phyloP scores from a whole-genome alignment of 192 early-diverging fungal species.

The Entophlyctis luteolus region DNA sequence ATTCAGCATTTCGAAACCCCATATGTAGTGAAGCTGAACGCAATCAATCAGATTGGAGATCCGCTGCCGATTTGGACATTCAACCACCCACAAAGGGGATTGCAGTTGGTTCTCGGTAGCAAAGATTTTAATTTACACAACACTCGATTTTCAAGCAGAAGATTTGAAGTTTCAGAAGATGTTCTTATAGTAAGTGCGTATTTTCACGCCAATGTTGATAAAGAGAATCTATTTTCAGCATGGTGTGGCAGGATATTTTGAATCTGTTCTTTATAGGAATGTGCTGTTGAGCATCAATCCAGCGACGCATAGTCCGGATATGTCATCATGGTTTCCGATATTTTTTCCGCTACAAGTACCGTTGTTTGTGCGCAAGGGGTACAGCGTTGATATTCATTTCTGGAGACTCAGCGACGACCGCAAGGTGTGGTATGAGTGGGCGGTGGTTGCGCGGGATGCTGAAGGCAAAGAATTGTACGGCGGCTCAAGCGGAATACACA shows the following conservation, averaged over 20 bases:
- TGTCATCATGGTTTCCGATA: constrained; percentile 99
- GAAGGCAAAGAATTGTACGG: constrained; percentile 23
- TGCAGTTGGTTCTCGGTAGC: constrained; percentile 21
- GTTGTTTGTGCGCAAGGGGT: constrained; percentile 58
- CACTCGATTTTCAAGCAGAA: constrained; percentile 49
- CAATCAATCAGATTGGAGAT: constrained; percentile 62
- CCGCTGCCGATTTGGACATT: constrained; percentile 78
- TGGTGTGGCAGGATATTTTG: constrained; percentile 96
- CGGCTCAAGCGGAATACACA: constrained; percentile 51
- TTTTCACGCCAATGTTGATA: constrained; percentile 11
- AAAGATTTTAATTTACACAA: constrained; percentile 75
- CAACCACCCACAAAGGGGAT: constrained; percentile 54
- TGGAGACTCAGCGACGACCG: constrained; percentile 76
- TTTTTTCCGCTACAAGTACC: constrained; percentile 88
- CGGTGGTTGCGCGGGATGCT: constrained; percentile 39
- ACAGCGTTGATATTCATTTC: constrained; percentile 66
- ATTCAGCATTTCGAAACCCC: constrained; percentile 77
- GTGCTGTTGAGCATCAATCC: constrained; percentile 81
- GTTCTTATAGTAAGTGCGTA: constrained; percentile 53
- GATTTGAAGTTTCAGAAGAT: constrained; percentile 54
- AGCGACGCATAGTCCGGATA: constrained; percentile 77
- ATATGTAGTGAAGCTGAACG: constrained; percentile 95
- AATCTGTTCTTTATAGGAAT: constrained; percentile 82
- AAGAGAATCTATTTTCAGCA: constrained; percentile 50
- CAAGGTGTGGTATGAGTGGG: constrained; percentile 99